A percentile compares a stretch with the other conserved stretches of the same genome.
Evolutionary conservation across 352 stramenopile genomes (phyloP).

Genomic region (Phytopythium vexans): DNA sequence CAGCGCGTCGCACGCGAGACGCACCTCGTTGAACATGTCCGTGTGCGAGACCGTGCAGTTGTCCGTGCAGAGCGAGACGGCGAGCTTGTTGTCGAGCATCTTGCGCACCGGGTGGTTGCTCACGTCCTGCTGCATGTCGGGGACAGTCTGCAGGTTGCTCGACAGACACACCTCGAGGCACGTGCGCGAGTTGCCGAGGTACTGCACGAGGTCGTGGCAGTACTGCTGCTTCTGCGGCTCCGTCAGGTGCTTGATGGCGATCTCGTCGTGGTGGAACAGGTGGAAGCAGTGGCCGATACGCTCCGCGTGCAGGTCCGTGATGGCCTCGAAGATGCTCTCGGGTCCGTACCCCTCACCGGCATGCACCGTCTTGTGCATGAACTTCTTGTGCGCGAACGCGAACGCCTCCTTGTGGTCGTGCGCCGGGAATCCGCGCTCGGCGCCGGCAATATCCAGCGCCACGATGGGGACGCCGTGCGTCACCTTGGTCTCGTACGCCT

Average conservation of each 20-base stretch:
- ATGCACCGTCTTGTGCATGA: conserved; percentile 88
- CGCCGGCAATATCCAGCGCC: conserved; percentile 84
- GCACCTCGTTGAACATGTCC: conserved; percentile 80
- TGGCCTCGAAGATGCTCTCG: conserved; percentile 85
- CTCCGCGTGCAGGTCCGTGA: conserved; percentile 85
- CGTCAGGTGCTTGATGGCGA: conserved; percentile 50
- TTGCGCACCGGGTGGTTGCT: conserved; percentile 67
- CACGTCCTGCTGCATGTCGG: conserved; percentile 69
- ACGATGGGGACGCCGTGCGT: conserved; percentile 70
- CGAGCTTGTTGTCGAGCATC: conserved; percentile 84
- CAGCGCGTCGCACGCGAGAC: conserved; percentile 79
- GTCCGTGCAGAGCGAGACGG: conserved; percentile 83
- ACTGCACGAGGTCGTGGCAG: conserved; percentile 81
- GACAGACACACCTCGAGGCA: conserved; percentile 87
- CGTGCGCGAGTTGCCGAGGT: conserved; percentile 75
- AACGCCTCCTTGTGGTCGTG: conserved; percentile 82
- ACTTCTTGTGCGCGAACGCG: conserved; percentile 84
- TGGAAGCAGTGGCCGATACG: conserved; percentile 84
- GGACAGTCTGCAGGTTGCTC: conserved; percentile 86
- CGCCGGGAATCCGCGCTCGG: conserved; percentile 76
- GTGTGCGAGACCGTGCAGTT: conserved; percentile 88
- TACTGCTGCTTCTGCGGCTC: conserved; percentile 53
- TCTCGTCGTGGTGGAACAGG: conserved; percentile 76
- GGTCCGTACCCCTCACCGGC: conserved; percentile 84
- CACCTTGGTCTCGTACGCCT: conserved; percentile 73